Conservation (phyloP, 1,284 basidiomycete genomes). For the Cutaneotrichosporon sp. region DNA sequence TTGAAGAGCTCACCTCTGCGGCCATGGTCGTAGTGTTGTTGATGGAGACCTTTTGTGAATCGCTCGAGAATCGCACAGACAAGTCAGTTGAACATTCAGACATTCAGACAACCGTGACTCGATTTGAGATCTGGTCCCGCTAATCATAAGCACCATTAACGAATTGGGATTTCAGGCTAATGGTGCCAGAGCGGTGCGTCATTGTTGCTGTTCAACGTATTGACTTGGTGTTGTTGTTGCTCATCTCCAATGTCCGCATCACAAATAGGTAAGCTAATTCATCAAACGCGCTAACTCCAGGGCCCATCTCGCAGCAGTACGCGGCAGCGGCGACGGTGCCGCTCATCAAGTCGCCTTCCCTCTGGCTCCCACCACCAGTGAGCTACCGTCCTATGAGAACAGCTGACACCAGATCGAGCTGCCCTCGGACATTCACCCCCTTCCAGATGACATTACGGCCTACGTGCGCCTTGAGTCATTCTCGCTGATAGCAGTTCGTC, state of each 20-base stretch:
- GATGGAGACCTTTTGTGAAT: neutral
- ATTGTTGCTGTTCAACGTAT: neutral
- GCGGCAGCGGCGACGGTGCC: slow-evolving; percentile 70
- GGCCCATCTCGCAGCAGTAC: slow-evolving; percentile 61
- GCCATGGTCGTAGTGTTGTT: neutral
- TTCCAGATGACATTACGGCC: slow-evolving; percentile 80
- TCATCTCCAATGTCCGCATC: slow-evolving; percentile 12
- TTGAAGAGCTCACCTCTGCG: neutral
- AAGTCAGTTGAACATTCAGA: neutral
- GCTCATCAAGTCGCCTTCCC: slow-evolving; percentile 83
- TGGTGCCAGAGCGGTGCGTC: neutral
- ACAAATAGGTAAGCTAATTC: slow-evolving; percentile 23
- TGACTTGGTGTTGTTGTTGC: neutral
- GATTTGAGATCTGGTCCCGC: slow-evolving; percentile 10
- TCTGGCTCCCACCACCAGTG: slow-evolving; percentile 79
- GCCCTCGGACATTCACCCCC: slow-evolving; percentile 84
- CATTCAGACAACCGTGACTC: neutral
- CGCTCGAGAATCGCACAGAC: neutral
- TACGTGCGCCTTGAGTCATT: slow-evolving; percentile 62
- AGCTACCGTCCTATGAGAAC: slow-evolving; percentile 35
- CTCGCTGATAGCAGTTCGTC: slow-evolving; percentile 65
- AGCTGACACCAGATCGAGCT: slow-evolving; percentile 64
- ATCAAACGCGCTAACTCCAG: slow-evolving; percentile 27
- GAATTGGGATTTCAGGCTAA: neutral
- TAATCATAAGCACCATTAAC: neutral